Evolutionary conservation across 495 filamentous ascomycete genomes (phyloP), one percentile per base, ranked within the genome.

Genomic region (Tuber brumale): DNA sequence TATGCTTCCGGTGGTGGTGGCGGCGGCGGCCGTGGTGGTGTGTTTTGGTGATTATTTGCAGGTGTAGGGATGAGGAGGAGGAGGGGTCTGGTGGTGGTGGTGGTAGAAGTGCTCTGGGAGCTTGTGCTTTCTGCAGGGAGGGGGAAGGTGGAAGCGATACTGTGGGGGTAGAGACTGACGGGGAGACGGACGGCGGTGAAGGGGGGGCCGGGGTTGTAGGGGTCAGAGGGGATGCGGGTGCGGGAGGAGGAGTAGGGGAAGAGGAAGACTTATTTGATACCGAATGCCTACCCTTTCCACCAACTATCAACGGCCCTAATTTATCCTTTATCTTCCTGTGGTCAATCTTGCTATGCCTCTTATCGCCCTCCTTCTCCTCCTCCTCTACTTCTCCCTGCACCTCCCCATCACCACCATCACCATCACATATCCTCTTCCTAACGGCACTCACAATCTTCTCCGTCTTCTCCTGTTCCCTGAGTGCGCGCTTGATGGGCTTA

Each of bases 381-480:
- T 61, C n/a, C 51, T 31, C 51, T n/a, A 8, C 48, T n/a, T 27
- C 27, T 10, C 10, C 31, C 3, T 45, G 27, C 48, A 8, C 27
- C 31, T 35, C 70, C 9, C 10, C 31, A 27, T 5, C 57, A 31
- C 10, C 31, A 27, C 16, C 57, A 31, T 16, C 57, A 31, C n/a
- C 70, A 16, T 72, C 45, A 19, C 48, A 74, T 41, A 72, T 74
- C 71, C 48, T 76, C 42, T 31, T 77, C 44, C n/a, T 71, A 21
- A 73, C 61, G 45, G 71, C 75, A 10, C 70, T 75, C n/a, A 77
- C 41, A 42, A 79, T 70, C 8, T 45, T 14, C 19, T 77, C 71
- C 6, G 57, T 76, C 73, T 75, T 75, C 69, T 75, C 73, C 35
- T 77, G 69, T 21, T 72, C 76, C 46, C 42, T 70, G 18, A 76